Evolutionary conservation across 2,329 filamentous ascomycete genomes (phyloP), one percentile per base, ranked within the genome.

Genomic region (Dactylonectria macrodidyma): DNA sequence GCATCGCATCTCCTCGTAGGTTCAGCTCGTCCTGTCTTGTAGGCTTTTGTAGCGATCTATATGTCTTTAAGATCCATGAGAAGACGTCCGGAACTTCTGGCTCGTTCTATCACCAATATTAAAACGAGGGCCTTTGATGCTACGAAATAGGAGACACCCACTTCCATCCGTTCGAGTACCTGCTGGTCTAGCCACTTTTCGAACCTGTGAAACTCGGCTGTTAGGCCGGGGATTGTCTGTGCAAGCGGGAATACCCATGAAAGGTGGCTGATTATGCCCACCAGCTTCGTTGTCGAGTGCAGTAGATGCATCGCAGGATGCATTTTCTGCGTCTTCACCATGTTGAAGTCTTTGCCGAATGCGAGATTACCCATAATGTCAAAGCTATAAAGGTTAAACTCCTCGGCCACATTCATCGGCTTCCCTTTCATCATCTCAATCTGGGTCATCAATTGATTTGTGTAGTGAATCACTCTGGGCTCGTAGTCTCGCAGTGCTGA

Each of bases 351-450:
- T 33, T 76, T 73, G 2, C 78, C 80, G 51, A 84, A 83, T 7
- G 79, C 81, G 46, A 84, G 70, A 55, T 84, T 79, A 2, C 80
- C 81, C 82, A 83, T 82, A 4, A 83, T 75, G 22, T 83, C 81
- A 5, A 70, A 69, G 24, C 60, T 70, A n/a, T 69, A 69, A 47
- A 82, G 81, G 19, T 76, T 76, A 54, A 78, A 80, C 44, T 79
- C 79, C 6, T 72, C 64, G 0, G 78, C 73, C 4, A 75, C 71
- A 48, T 83, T 70, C 7, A 81, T 62, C 0, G 73, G 65, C 6
- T 59, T 55, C 1, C 75, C 75, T 10, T 71, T 50, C 26, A 41
- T 46, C 46, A 59, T 58, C 8, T 30, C 56, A 3, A 72, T 36
- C 14, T 67, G 58, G 12, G 73, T 54, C 14, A 80, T 70, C 19